phyloP scores from a whole-genome alignment of 257 asterid species.

The Nicotiana sylvestris region DNA sequence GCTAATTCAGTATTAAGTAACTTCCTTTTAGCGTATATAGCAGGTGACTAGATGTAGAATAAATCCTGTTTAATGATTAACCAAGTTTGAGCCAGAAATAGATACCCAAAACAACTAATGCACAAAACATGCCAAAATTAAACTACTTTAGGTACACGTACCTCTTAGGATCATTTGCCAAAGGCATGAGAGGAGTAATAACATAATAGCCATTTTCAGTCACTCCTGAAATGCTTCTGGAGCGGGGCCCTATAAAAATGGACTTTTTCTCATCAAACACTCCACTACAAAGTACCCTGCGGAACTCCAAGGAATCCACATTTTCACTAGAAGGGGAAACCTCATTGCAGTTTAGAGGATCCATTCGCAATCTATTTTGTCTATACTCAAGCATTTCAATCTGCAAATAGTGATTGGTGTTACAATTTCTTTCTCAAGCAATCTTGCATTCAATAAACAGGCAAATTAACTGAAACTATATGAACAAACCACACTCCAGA shows the following conservation, averaged over 20 bases:
- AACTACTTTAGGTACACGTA: slow-evolving; percentile 6
- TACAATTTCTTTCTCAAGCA: neutral
- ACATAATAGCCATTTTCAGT: slow-evolving; percentile 91
- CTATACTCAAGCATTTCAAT: slow-evolving; percentile 70
- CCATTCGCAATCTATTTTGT: slow-evolving; percentile 55
- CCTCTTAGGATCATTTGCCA: slow-evolving; percentile 66
- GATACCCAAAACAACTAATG: neutral
- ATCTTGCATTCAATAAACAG: neutral
- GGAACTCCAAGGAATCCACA: slow-evolving; percentile 61
- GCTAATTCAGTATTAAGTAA: neutral
- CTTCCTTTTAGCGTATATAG: neutral
- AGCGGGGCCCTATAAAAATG: slow-evolving; percentile 82
- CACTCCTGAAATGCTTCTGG: slow-evolving; percentile 96
- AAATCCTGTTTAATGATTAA: neutral
- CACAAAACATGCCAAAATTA: neutral
- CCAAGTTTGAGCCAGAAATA: neutral
- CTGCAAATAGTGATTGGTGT: slow-evolving; percentile 27
- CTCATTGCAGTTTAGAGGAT: slow-evolving; percentile 57
- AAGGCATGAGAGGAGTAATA: slow-evolving; percentile 72
- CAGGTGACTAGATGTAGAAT: neutral
- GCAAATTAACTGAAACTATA: neutral
- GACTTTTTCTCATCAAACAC: slow-evolving; percentile 76
- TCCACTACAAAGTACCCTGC: slow-evolving; percentile 75
- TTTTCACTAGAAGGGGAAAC: slow-evolving; percentile 34
- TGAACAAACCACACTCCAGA: neutral